Conservation (phyloP, 345 rosid genomes). For the Physaria fendleri region DNA sequence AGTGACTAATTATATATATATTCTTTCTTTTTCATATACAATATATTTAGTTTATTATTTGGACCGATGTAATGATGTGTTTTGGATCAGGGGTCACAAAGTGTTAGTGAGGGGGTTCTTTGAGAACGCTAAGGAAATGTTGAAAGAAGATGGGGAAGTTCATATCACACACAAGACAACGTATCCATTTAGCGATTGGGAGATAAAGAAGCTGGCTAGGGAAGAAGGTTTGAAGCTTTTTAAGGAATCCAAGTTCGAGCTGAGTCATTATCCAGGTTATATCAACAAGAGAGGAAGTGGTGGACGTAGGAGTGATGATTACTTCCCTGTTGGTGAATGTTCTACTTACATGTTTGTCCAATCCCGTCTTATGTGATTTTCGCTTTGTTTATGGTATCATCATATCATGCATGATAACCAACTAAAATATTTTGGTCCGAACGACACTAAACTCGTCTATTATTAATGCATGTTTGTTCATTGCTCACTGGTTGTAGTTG, state of each 20-base stretch:
- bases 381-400: neutral
- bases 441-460: neutral
- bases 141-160: slow-evolving; percentile 39
- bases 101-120: slow-evolving; percentile 39
- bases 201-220: slow-evolving; percentile 28
- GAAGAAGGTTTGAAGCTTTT: slow-evolving; percentile 30
- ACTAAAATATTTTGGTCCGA: neutral
- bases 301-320: slow-evolving; percentile 13
- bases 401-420: too few relatives aligned
- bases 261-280: slow-evolving; percentile 43
- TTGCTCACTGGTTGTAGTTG: neutral
- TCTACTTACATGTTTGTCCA: slow-evolving; percentile 26
- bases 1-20: neutral
- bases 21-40: neutral
- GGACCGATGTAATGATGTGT: neutral
- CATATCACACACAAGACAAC: slow-evolving; percentile 55
- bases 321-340: slow-evolving; percentile 22
- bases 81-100: slow-evolving; percentile 27
- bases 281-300: slow-evolving; percentile 47
- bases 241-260: slow-evolving; percentile 20
- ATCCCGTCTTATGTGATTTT: neutral
- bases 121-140: slow-evolving; percentile 38
- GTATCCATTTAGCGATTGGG: slow-evolving; percentile 41
- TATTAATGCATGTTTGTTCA: neutral
- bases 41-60: neutral